A percentile compares a stretch with the other conserved stretches of the same genome.
Conservation (phyloP, 2,329 filamentous ascomycete species). For the Ilyonectria robusta region DNA sequence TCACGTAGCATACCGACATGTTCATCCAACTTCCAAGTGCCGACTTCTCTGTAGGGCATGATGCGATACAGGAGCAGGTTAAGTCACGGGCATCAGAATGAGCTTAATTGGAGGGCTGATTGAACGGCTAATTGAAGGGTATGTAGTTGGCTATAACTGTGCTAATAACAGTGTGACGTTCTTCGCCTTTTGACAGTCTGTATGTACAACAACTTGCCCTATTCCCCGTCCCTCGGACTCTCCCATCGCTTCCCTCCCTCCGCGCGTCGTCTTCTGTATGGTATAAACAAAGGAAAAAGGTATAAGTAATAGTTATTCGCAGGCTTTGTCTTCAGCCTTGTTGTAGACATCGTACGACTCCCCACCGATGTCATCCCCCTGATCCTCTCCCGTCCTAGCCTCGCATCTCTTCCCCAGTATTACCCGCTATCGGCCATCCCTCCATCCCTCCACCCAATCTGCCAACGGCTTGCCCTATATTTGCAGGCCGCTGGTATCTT, state of each 20-base stretch:
- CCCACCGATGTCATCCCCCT: slow-evolving; percentile 44
- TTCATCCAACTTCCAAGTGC: neutral
- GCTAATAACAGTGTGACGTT: slow-evolving; percentile 3
- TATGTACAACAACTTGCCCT: slow-evolving; percentile 37
- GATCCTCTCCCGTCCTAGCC: slow-evolving; percentile 44
- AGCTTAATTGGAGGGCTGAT: neutral
- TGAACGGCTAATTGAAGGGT: neutral
- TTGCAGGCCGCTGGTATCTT: slow-evolving; percentile 40
- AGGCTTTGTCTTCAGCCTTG: slow-evolving; percentile 47
- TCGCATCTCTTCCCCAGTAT: slow-evolving; percentile 49
- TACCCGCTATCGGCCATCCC: slow-evolving; percentile 42
- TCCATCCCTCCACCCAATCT: slow-evolving; percentile 30
- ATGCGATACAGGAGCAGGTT: neutral
- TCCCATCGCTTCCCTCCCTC: slow-evolving; percentile 16
- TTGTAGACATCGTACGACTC: slow-evolving; percentile 47
- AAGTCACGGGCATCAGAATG: neutral
- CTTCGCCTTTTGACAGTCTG: slow-evolving; percentile 40
- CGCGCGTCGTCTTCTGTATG: slow-evolving; percentile 25
- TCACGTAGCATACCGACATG: neutral
- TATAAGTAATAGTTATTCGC: slow-evolving; percentile 41
- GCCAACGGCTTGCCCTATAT: slow-evolving; percentile 3
- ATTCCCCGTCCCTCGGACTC: slow-evolving; percentile 13
- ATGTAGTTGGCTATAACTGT: slow-evolving; percentile 35
- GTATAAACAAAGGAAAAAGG: slow-evolving; percentile 47
- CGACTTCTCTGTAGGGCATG: neutral